Evolutionary conservation across 441 rosid species (phyloP), one percentile per base, ranked within the genome.

Genomic region (Arabidopsis hybrid): DNA sequence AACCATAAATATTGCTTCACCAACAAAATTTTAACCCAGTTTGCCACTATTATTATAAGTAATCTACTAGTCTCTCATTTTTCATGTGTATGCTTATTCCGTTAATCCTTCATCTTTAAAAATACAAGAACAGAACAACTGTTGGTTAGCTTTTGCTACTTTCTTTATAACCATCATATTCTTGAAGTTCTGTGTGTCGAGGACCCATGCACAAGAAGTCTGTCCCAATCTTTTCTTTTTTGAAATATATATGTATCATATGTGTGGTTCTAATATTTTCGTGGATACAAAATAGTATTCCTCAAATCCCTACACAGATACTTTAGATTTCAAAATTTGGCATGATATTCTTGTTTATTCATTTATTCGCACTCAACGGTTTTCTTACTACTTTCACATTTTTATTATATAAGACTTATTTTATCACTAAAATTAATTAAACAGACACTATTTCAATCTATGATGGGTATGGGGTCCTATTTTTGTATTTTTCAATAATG

Each of bases 201-300:
- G 53, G 61, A 51, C 61, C 68, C 55, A 34, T 62, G 13, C 61
- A 40, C 36, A 40, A 32, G 17, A 9, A 62, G 56, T 17, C 43
- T 63, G 56, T 62, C 63, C 50, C 16, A 53, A 4, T 51, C 29
- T 40, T 51, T 40, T 40, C 26, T 38, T 10, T 70, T n/a, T 38
- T 13, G 31, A 49, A 38, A 58, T 70, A 49, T 60, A 35, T 13
- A 39, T 21, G 26, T 21, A 21, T 21, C 26, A 21, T 21, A 6
- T 36, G 32, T 9, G 60, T 60, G 75, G 40, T 29, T 16, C 16
- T 26, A 21, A 70, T 17, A 60, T 71, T 60, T 70, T 38, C 13
- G 31, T 14, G 60, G 26, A 26, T 36, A 26, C n/a, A 60, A 38
- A 13, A n/a, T 21, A 7, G 8, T 4, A 38, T 26, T 7, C 40